Evolutionary conservation across 2,329 filamentous ascomycete species (phyloP), one percentile per base, ranked within the genome.

Genomic region (Sordariomycetes sp.): DNA sequence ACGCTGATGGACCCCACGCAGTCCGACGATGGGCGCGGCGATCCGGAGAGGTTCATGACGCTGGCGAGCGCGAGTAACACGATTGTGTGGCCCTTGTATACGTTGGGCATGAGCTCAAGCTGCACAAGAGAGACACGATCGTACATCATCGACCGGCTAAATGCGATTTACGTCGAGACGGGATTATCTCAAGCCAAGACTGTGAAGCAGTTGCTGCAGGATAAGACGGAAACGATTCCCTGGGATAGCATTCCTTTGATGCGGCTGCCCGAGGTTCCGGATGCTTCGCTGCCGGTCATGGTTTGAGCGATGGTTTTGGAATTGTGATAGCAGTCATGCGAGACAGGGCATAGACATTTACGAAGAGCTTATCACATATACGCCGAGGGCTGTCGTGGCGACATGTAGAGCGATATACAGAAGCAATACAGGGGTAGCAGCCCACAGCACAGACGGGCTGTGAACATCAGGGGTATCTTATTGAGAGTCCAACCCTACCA

Each of bases 401-500:
- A n/a, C n/a, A n/a, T n/a, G n/a, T n/a, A n/a, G n/a, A n/a, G n/a
- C n/a, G n/a, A n/a, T n/a, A n/a, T n/a, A n/a, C n/a, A n/a, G n/a
- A n/a, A n/a, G n/a, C n/a, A n/a, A n/a, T n/a, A n/a, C n/a, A n/a
- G n/a, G n/a, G n/a, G n/a, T n/a, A n/a, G n/a, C n/a, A n/a, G n/a
- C n/a, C n/a, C n/a, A n/a, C n/a, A n/a, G n/a, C n/a, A n/a, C n/a
- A n/a, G n/a, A n/a, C n/a, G n/a, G n/a, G n/a, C n/a, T n/a, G n/a
- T n/a, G n/a, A n/a, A n/a, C n/a, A n/a, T n/a, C 8, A 16, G 25
- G 25, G 25, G n/a, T 28, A 31, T 33, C 32, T 15, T 9, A 8
- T 24, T 33, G 9, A 24, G 16, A 26, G 12, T n/a, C 10, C 19
- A 14, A 21, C 9, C 8, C 63, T 64, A 95, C 90, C 92, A 98